phyloP scores from a whole-genome alignment of 257 asterid genomes.

The Catharanthus roseus region DNA sequence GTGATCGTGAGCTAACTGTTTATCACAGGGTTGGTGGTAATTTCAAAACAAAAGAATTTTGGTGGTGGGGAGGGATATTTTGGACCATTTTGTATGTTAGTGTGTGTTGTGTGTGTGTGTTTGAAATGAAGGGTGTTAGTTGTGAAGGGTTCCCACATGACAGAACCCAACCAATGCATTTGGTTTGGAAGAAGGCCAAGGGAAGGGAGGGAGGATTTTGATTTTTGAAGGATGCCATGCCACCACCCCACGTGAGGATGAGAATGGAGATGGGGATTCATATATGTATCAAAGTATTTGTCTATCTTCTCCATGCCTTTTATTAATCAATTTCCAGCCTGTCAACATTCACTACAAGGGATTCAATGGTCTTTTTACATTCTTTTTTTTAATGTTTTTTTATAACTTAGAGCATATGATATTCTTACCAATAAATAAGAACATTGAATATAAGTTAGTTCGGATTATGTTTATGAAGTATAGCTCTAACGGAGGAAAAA shows the following conservation, averaged over 20 bases:
- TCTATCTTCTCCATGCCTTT: conserved; percentile 6
- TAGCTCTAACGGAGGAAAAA: too few relatives aligned
- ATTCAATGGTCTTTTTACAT: too few relatives aligned
- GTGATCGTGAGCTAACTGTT: conserved; percentile 76
- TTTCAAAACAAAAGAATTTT: conserved; percentile 12
- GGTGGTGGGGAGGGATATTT: background rate
- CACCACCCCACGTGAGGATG: conserved; percentile 24
- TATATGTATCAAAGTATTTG: too few relatives aligned
- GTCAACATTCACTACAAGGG: conserved; percentile 3
- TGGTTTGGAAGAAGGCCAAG: too few relatives aligned
- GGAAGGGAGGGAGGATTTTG: too few relatives aligned
- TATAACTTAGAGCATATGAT: too few relatives aligned
- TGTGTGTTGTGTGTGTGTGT: too few relatives aligned
- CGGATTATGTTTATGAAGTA: too few relatives aligned
- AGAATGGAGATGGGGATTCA: conserved; percentile 10
- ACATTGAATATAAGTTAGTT: too few relatives aligned
- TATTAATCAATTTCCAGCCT: conserved; percentile 17
- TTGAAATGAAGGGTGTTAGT: conserved; percentile 5
- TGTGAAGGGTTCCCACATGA: conserved; percentile 14
- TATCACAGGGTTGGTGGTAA: conserved; percentile 15
- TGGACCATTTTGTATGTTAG: conserved; percentile 4
- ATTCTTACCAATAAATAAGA: too few relatives aligned
- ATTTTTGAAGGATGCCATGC: conserved; percentile 5
- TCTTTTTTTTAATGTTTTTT: too few relatives aligned
- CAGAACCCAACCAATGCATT: conserved; percentile 4